Evolutionary conservation across 805 yeast genomes (phyloP), one percentile per base, ranked within the genome.

Genomic region (Lipomyces chichibuensis): DNA sequence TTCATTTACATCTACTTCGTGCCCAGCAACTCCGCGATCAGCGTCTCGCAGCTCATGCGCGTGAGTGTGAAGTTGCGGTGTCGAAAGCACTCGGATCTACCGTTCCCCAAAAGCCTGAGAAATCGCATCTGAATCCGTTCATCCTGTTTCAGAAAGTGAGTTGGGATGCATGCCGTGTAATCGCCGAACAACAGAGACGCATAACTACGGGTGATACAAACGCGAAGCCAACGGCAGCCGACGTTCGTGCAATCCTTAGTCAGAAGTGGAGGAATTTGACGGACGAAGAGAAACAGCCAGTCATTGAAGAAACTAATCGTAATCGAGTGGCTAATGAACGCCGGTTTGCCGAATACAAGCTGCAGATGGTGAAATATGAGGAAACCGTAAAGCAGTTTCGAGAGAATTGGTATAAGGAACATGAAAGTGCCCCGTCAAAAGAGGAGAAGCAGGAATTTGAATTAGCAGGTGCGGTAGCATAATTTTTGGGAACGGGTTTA

Each of bases 211-310:
- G 76, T 5, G 80, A 77, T 55, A 72, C 76, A 2, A 70, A 67
- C 11, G 74, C 74, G 27, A 64, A 70, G 35, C 81, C 81, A 1
- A 71, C 80, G 5, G 75, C 81, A 20, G 76, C 79, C 58, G 83
- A 80, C 65, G 80, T 80, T 23, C 75, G 82, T 1, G 78, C 80
- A 0, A 74, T 78, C 0, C 74, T 80, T 32, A 82, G 82, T 32
- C 76, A 76, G 60, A 77, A 78, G 72, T 80, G 83, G 83, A 73
- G 81, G 43, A 79, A 76, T 27, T 69, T 80, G 25, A 78, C 80
- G 1, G 80, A 77, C 11, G 75, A 68, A 2, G 76, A 77, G 54
- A 77, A 79, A 62, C 71, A 71, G 52, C 82, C 82, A 9, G 23
- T 56, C 13, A 25, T 65, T 11, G 64, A 60, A 37, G 67, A 65